These are phyloP conservation scores for Septoria linicola DNA, from an alignment of 2,329 filamentous ascomycete species.

Conservation along the genomic window DNA sequence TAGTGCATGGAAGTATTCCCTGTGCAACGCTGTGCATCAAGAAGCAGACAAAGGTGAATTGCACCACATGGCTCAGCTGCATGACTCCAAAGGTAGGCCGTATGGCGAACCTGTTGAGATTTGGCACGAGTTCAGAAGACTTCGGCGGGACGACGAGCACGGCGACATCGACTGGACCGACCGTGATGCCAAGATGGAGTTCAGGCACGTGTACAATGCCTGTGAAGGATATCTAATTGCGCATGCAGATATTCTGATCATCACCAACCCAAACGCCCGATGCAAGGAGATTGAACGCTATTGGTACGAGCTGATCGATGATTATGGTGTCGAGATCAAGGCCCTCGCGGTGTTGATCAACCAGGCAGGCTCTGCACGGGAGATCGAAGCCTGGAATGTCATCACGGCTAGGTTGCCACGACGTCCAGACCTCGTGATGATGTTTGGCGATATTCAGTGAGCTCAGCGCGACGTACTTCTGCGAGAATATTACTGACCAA, in stretches of 20 bases:
- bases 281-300: no score
- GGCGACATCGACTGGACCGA: neutral
- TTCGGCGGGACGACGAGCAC: neutral
- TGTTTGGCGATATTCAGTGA: slow-evolving; percentile 28
- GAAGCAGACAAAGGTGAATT: neutral
- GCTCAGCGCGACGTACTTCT: neutral
- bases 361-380: slow-evolving; percentile 20
- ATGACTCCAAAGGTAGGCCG: neutral
- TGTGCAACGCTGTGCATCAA: neutral
- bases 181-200: neutral
- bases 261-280: neutral
- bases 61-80: neutral
- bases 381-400: slow-evolving; percentile 22
- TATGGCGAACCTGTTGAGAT: neutral
- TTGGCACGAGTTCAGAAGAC: neutral
- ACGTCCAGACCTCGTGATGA: slow-evolving; percentile 16
- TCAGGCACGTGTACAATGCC: neutral
- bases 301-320: no score
- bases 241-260: neutral
- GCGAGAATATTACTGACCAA: neutral
- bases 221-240: neutral
- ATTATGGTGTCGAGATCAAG: no score
- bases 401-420: slow-evolving; percentile 19
- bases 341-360: slow-evolving; percentile 28
- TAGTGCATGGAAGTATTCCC: neutral